Conservation (phyloP, 495 filamentous ascomycete genomes). For the Aspergillus baeticus region DNA sequence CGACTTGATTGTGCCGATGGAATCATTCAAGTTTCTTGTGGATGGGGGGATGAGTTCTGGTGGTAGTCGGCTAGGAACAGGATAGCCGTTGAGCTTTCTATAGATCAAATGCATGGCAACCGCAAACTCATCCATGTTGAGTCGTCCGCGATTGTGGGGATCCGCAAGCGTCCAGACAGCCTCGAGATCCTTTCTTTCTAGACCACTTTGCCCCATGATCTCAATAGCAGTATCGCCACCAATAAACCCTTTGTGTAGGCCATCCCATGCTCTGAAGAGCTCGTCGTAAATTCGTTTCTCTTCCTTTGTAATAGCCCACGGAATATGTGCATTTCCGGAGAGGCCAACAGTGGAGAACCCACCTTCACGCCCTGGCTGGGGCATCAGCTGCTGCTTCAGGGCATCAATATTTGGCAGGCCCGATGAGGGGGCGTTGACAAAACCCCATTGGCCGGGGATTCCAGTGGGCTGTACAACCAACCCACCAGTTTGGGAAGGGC, state of each 20-base stretch:
- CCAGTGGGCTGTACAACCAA: constrained; percentile 95
- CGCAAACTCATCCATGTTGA: constrained; percentile 98
- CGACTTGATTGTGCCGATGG: constrained; percentile 88
- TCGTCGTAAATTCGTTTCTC: constrained; percentile 98
- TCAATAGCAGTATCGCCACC: constrained; percentile 93
- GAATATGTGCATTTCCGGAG: constrained; percentile 90
- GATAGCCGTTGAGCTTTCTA: constrained; percentile 92
- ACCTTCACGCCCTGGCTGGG: constrained; percentile 88
- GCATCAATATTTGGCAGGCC: constrained; percentile 93
- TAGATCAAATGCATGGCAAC: constrained; percentile 99
- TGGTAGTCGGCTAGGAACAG: constrained; percentile 85
- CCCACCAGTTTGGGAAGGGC: constrained; percentile 61
- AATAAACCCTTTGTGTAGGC: constrained; percentile 89
- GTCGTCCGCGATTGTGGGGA: constrained; percentile 84
- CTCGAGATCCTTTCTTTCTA: constrained; percentile 87
- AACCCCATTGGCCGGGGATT: constrained; percentile 93
- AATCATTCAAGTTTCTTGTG: constrained; percentile 88
- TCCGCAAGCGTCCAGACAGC: constrained; percentile 94
- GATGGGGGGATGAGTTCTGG: constrained; percentile 95
- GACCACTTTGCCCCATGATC: constrained; percentile 93
- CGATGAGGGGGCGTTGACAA: constrained; percentile 88
- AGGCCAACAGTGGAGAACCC: constrained; percentile 87
- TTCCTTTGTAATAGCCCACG: constrained; percentile 98
- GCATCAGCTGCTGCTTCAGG: constrained; percentile 96
- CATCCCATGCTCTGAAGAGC: constrained; percentile 96